These are phyloP conservation scores for Pycnococcus provasolii DNA, from an alignment of 139 green algal species.

Conservation along the genomic window DNA sequence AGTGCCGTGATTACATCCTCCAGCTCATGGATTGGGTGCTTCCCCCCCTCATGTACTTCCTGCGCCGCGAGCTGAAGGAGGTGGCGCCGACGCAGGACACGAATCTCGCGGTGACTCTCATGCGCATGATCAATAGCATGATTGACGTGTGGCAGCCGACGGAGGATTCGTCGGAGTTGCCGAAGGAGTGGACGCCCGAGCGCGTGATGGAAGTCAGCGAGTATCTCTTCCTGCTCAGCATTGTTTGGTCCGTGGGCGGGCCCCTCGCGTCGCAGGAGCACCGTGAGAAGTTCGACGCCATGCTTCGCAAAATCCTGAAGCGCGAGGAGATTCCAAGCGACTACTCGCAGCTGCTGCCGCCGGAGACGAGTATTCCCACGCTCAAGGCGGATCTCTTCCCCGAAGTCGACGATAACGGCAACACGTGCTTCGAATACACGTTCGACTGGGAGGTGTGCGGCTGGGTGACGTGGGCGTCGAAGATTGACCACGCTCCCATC, in stretches of 20 bases:
- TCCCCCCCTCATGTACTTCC: slow-evolving; percentile 24
- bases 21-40: slow-evolving; percentile 33
- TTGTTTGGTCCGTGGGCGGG: slow-evolving; percentile 40
- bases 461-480: slow-evolving; percentile 33
- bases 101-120: slow-evolving; percentile 46
- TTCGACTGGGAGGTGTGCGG: slow-evolving; percentile 29
- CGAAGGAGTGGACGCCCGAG: slow-evolving; percentile 19
- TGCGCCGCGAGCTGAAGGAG: slow-evolving; percentile 37
- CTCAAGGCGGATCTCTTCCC: slow-evolving; percentile 35
- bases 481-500: slow-evolving; percentile 16
- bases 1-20: neutral
- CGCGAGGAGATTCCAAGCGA: neutral
- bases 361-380: no score
- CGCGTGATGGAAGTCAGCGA: neutral
- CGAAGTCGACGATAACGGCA: slow-evolving; percentile 14
- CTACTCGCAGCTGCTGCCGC: neutral
- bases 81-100: slow-evolving; percentile 43
- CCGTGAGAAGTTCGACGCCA: slow-evolving; percentile 32
- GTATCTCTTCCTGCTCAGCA: slow-evolving; percentile 40
- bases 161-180: slow-evolving; percentile 28
- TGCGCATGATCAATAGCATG: slow-evolving; percentile 41
- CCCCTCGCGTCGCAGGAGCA: slow-evolving; percentile 27
- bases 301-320: slow-evolving; percentile 22
- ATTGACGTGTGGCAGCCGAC: slow-evolving; percentile 22
- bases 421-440: slow-evolving; percentile 23